Evolutionary conservation across 192 early-diverging fungal genomes (phyloP), one percentile per base, ranked within the genome.

Genomic region (Coemansia asiatica): DNA sequence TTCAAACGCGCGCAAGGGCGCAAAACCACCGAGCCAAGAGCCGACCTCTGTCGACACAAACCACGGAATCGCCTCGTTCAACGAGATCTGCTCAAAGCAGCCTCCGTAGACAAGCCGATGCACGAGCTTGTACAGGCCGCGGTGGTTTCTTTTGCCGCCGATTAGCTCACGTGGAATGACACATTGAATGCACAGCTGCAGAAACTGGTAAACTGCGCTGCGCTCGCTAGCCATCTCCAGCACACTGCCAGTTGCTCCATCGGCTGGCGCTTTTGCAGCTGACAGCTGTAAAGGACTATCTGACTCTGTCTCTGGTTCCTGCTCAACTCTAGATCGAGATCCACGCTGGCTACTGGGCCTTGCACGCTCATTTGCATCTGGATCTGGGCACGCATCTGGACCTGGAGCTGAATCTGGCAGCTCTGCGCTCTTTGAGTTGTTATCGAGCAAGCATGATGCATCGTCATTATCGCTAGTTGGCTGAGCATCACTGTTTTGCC

Each of bases 101-200:
- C 89, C 68, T 0, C 88, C 62, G 10, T 71, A 66, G 10, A 92
- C 75, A 38, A 90, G 81, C 18, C 46, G 68, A 1, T 80, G 79
- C 38, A 92, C 63, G 21, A 87, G 85, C 68, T 79, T 84, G 69
- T 49, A 87, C 36, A 69, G 86, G 56, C 16, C 81, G 55, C 47
- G 74, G 38, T 64, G 72, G 66, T 93, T 93, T 13, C 83, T 72
- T 15, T 54, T 62, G 31, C 79, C 82, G 10, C 92, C 92, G 54
- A 86, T 87, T 40, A 92, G 73, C 0, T 66, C 79, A 25, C 75
- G 72, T 1, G 92, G 92, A 56, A 94, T 74, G 6, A 90, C 80
- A 6, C 76, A 67, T 27, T 82, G 73, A 0, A 87, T 65, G 25
- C 83, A 81, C 4, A 63, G 57, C 48, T 82, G 78, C 15, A 85